Percentiles rank a stretch among this genome's conserved stretches.
These are phyloP conservation scores for Euphrasia confusa DNA, from an alignment of 257 asterid genomes.

Conservation along the genomic window DNA sequence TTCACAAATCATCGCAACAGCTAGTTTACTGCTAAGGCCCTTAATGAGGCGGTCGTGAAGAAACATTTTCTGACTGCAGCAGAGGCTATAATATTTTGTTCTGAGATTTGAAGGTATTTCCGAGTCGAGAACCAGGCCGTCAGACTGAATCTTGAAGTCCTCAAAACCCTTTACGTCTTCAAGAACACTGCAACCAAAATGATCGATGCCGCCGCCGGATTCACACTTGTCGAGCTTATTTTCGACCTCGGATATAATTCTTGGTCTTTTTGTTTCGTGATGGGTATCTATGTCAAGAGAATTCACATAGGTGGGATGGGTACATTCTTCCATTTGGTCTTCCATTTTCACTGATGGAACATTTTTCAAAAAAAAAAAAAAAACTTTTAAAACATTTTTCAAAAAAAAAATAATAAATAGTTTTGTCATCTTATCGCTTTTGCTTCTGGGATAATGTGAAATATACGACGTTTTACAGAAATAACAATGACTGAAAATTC, in stretches of 20 bases:
- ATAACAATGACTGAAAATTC: constrained; percentile 9
- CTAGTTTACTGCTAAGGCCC: constrained; percentile 50
- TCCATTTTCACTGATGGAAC: constrained; percentile 27
- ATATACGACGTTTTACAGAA: background rate
- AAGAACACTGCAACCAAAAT: constrained; percentile 28
- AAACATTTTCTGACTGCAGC: constrained; percentile 42
- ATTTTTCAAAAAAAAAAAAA: background rate
- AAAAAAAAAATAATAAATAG: background rate
- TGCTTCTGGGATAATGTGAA: too few species aligned
- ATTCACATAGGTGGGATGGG: constrained; percentile 3
- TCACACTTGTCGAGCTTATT: constrained; percentile 19
- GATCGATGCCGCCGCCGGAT: constrained; percentile 19
- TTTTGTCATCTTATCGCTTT: too few species aligned
- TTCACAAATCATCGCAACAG: constrained; percentile 47
- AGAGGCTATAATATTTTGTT: constrained; percentile 49
- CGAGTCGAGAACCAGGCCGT: constrained; percentile 45
- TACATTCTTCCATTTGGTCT: constrained; percentile 24
- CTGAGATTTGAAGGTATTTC: constrained; percentile 36
- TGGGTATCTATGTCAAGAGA: constrained; percentile 21
- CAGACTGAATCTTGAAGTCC: constrained; percentile 42
- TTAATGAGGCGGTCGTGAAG: constrained; percentile 46
- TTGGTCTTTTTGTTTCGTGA: constrained; percentile 22
- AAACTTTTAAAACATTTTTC: constrained; percentile 3
- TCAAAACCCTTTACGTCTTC: constrained; percentile 39
- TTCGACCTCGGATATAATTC: constrained; percentile 11